Conservation (phyloP, 805 yeast species). For the Kazachstania kunashirensis region DNA sequence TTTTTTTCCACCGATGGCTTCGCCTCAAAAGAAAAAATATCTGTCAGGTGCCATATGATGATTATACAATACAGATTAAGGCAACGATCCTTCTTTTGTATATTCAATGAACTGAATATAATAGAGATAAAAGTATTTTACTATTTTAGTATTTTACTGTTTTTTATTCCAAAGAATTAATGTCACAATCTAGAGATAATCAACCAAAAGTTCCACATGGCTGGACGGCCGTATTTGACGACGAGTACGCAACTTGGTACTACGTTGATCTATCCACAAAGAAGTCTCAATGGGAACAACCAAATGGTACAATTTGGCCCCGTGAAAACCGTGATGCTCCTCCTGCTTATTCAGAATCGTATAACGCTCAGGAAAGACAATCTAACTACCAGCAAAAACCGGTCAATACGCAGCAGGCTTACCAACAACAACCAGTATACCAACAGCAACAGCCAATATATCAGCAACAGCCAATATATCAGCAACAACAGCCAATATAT, state of each 20-base stretch:
- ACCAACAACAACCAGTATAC: neutral
- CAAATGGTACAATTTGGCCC: slow-evolving; percentile 45
- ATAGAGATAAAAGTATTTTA: too few relatives aligned
- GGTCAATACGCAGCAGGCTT: slow-evolving; percentile 11
- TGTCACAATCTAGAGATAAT: slow-evolving; percentile 25
- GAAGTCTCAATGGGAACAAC: slow-evolving; percentile 87
- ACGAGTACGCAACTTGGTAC: slow-evolving; percentile 62
- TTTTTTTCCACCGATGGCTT: too few relatives aligned
- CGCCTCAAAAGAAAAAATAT: too few relatives aligned
- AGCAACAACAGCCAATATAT: slow-evolving; percentile 12
- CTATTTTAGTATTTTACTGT: too few relatives aligned
- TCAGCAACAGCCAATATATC: slow-evolving; percentile 21
- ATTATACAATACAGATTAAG: too few relatives aligned
- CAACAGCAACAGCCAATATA: slow-evolving; percentile 8
- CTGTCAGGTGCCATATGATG: too few relatives aligned
- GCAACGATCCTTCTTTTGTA: too few relatives aligned
- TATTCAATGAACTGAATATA: too few relatives aligned
- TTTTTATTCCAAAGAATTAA: too few relatives aligned
- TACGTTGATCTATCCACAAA: slow-evolving; percentile 68
- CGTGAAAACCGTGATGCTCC: slow-evolving; percentile 22
- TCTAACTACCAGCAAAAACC: slow-evolving; percentile 12
- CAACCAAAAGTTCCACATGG: slow-evolving; percentile 54
- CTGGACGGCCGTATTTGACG: slow-evolving; percentile 69
- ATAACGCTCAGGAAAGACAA: slow-evolving; percentile 2
- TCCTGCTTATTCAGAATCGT: slow-evolving; percentile 31